Conservation (phyloP, 257 asterid species). For the Nicotiana otophora region DNA sequence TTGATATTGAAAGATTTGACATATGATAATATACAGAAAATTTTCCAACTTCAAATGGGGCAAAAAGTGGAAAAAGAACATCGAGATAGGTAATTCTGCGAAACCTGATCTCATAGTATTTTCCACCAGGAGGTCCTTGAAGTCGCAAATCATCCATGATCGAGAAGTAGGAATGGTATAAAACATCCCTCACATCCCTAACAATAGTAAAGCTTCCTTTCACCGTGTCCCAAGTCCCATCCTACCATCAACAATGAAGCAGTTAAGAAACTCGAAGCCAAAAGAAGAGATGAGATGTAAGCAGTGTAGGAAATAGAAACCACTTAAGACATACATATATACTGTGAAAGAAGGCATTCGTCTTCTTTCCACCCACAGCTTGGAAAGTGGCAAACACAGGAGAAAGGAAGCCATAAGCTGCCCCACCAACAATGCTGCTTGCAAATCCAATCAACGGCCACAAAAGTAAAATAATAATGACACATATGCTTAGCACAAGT, state of each 20-base stretch:
- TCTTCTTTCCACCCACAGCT: constrained; percentile 76
- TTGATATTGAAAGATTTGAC: not conserved
- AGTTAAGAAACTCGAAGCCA: constrained; percentile 2
- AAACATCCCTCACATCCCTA: constrained; percentile 73
- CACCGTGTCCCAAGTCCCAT: constrained; percentile 72
- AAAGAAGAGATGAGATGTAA: not conserved
- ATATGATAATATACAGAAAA: not conserved
- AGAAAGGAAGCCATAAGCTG: constrained; percentile 75
- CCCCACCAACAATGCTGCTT: constrained; percentile 55
- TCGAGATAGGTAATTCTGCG: constrained; percentile 3
- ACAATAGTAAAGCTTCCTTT: constrained; percentile 63
- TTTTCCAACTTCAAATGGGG: not conserved
- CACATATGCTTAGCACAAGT: constrained; percentile 43
- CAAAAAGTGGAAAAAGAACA: not conserved
- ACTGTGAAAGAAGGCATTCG: constrained; percentile 62
- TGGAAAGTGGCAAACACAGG: constrained; percentile 77
- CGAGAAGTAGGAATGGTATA: constrained; percentile 65
- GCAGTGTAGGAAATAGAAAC: not conserved
- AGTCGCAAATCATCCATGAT: constrained; percentile 61
- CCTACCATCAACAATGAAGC: constrained; percentile 46
- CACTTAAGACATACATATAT: constrained; percentile 42
- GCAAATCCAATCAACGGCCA: constrained; percentile 63
- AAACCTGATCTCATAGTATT: constrained; percentile 78
- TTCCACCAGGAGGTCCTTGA: constrained; percentile 51
- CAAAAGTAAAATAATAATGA: constrained; percentile 34